Base-by-base conservation (phyloP, 768 basidiomycete species). In the Pulveroboletus frians region DNA sequence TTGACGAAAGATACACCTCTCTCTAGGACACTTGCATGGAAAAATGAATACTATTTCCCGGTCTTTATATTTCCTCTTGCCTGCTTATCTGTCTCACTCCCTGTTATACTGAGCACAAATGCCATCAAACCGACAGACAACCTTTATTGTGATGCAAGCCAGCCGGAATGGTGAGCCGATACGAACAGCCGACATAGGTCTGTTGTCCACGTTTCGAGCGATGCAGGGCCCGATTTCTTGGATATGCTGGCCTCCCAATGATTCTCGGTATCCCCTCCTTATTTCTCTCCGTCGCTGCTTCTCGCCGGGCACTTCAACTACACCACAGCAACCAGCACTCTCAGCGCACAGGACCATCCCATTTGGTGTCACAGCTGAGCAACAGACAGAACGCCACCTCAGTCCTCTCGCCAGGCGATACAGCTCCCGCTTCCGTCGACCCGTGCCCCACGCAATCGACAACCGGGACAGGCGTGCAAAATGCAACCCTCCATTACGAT, bases 141-240 rank as follows among this genome's bases (percentile, higher is more conserved):
- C 53, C 61, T 87, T 49, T 72, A 76, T 55, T 86, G 85, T 56
- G 84, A 85, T 56, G 73, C 75, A 29, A 76, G 68, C n/a, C 51
- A 71, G 54, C 81, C 81, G 2, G 62, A 76, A 46, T 85, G 84
- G 84, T 85, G 56, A 39, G 76, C 57, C 36, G 17, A 39, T 27
- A 39, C 21, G 27, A 26, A 35, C 2, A 40, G 9, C 23, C 30
- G 8, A 35, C 23, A 38, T 50, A 4, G 41, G 21, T 30, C 17
- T 44, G 34, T 57, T 27, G 41, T 38, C 40, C 9, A 43, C 36
- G 27, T n/a, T 46, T 47, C 23, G 37, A 39, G 39, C 34, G 41
- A 47, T 39, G 2, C 46, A 85, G 84, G 84, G 72, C 78, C 27
- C 79, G 84, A 39, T 74, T 85, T 47, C 55, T 83, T n/a, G 77